A percentile compares a stretch with the other conserved stretches of the same genome.
Evolutionary conservation across 306 rosid genomes (phyloP).

Genomic region (Vigna reflexopilosa): DNA sequence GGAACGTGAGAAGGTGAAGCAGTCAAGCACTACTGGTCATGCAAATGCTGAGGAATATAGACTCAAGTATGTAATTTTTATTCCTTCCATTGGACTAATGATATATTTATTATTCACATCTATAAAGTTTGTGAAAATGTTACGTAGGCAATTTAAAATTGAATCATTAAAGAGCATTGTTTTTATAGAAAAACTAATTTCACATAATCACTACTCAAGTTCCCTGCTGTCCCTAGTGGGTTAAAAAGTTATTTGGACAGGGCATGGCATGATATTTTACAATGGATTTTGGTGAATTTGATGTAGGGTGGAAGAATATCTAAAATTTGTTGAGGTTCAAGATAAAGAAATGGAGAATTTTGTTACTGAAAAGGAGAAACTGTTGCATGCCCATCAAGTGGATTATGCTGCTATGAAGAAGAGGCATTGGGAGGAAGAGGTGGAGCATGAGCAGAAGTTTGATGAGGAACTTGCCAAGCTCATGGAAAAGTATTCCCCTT

Average conservation of each 20-base stretch:
- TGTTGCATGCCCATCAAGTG: conserved; percentile 55
- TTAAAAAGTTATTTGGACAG: no score
- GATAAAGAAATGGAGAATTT: conserved; percentile 69
- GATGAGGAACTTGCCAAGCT: conserved; percentile 55
- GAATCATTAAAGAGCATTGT: not conserved
- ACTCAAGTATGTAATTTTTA: conserved; percentile 53
- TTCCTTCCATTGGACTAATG: conserved; percentile 18
- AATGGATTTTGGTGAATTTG: conserved; percentile 11
- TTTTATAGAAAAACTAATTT: not conserved
- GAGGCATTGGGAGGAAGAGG: conserved; percentile 74
- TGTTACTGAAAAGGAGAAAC: conserved; percentile 58
- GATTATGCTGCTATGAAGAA: conserved; percentile 53
- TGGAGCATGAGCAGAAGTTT: conserved; percentile 60
- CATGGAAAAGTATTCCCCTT: conserved; percentile 68
- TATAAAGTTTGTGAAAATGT: conserved; percentile 7
- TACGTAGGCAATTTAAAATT: not conserved
- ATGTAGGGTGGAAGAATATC: conserved; percentile 58
- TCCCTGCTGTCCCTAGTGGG: no score
- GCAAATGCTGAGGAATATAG: conserved; percentile 55
- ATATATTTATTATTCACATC: conserved; percentile 9
- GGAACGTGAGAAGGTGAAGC: conserved; percentile 75
- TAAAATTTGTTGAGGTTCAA: conserved; percentile 63
- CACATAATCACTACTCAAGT: not conserved
- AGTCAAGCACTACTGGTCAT: conserved; percentile 48
- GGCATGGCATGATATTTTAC: not conserved